A percentile compares a stretch with the other conserved stretches of the same genome.
Conservation (phyloP, 352 stramenopile genomes). For the Phytophthora sansomeana region DNA sequence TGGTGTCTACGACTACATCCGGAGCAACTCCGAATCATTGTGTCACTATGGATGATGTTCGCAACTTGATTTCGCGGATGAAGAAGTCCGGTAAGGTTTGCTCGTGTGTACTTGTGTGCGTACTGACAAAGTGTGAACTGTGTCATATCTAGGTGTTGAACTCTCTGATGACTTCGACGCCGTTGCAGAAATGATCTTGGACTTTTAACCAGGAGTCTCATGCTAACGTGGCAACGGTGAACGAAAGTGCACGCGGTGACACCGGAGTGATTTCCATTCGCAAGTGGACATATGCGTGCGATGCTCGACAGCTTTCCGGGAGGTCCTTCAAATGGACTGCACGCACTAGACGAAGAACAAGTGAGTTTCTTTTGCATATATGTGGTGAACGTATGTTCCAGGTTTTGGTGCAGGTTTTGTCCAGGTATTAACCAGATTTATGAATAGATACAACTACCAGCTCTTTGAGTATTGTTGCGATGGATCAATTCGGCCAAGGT, state of each 20-base stretch:
- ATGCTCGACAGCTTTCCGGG: constrained; percentile 5
- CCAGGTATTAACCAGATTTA: too few relatives aligned
- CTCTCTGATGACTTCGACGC: neutral
- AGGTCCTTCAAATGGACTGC: constrained; percentile 17
- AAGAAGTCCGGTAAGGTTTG: too few relatives aligned
- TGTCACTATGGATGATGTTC: neutral
- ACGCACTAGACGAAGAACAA: constrained; percentile 14
- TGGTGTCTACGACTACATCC: too few relatives aligned
- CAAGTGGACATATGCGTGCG: constrained; percentile 7
- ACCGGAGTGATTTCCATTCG: constrained; percentile 13
- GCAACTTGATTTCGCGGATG: too few relatives aligned
- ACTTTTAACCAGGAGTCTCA: neutral
- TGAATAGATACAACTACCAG: constrained; percentile 18
- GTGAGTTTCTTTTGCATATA: too few relatives aligned
- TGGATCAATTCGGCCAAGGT: constrained; percentile 11
- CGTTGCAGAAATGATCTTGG: neutral
- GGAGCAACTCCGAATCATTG: neutral
- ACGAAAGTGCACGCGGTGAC: constrained; percentile 7
- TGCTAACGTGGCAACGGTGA: neutral
- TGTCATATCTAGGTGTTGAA: too few relatives aligned
- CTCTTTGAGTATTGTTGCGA: constrained; percentile 5
- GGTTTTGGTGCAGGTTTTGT: too few relatives aligned
- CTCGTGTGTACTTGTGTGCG: too few relatives aligned
- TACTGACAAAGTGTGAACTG: too few relatives aligned
- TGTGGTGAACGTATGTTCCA: too few relatives aligned